A percentile compares a stretch with the other conserved stretches of the same genome.
phyloP scores from a whole-genome alignment of 2,329 filamentous ascomycete species.

The Pyrenochaeta sp. region DNA sequence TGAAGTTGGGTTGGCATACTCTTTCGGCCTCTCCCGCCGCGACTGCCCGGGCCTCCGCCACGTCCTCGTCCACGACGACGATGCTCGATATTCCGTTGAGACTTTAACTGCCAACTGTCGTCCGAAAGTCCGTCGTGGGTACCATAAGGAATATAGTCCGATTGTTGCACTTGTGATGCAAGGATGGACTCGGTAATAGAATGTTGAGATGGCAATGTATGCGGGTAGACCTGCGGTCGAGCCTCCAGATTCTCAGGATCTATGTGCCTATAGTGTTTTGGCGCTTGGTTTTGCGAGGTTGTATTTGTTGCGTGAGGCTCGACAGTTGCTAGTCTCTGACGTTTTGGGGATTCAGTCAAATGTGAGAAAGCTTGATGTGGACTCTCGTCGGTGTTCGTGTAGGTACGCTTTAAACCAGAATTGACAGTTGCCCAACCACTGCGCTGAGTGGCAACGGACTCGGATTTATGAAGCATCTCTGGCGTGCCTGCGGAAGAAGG shows the following conservation, averaged over 20 bases:
- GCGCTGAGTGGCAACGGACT: constrained; percentile 23
- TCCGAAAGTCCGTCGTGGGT: constrained; percentile 41
- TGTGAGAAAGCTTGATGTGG: constrained; percentile 32
- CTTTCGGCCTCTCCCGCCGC: constrained; percentile 50
- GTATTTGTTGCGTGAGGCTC: constrained; percentile 46
- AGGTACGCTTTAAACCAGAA: constrained; percentile 50
- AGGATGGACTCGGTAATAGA: constrained; percentile 33
- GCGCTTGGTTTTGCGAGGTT: constrained; percentile 18
- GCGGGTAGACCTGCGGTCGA: constrained; percentile 25
- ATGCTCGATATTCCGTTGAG: constrained; percentile 39
- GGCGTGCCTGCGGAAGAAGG: constrained; percentile 13
- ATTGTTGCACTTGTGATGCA: constrained; percentile 32
- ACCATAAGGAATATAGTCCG: constrained; percentile 34
- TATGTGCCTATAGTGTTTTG: too few relatives aligned
- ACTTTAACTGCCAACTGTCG: constrained; percentile 43
- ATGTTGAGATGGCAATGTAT: constrained; percentile 40
- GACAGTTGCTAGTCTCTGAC: constrained; percentile 53
- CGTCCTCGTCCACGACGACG: constrained; percentile 50
- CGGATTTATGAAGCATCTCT: constrained; percentile 27
- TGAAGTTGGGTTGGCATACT: constrained; percentile 42
- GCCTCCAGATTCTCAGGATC: constrained; percentile 31
- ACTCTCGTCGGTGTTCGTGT: constrained; percentile 47
- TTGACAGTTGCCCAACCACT: constrained; percentile 58
- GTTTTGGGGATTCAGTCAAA: constrained; percentile 54
- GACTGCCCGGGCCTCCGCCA: constrained; percentile 50